Percentiles rank a stretch among this genome's conserved stretches.
phyloP scores from a whole-genome alignment of 176 grass and related monocot genomes.

The Lolium rigidum region DNA sequence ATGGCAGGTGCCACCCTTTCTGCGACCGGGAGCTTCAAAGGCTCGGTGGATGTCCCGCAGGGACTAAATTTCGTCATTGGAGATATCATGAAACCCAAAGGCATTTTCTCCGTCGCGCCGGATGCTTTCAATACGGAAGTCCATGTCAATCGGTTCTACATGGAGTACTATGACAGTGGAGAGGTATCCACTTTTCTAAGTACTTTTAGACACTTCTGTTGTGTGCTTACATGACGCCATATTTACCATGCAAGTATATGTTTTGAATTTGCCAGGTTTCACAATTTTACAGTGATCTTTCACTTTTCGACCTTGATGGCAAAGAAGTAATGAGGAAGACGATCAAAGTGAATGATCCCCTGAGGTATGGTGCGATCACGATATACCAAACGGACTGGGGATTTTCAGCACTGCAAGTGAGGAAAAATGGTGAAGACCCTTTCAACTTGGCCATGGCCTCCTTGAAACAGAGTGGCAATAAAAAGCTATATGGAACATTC shows the following conservation, averaged over 20 bases:
- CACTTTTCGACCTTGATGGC: conserved; percentile 81
- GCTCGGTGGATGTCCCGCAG: conserved; percentile 85
- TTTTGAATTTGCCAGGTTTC: conserved; percentile 66
- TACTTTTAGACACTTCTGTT: neutral
- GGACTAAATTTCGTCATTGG: conserved; percentile 92
- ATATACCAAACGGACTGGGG: conserved; percentile 98
- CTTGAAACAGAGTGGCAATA: conserved; percentile 78
- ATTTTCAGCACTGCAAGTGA: conserved; percentile 88
- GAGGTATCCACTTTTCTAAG: conserved; percentile 65
- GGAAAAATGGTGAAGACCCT: conserved; percentile 90
- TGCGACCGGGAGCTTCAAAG: conserved; percentile 85
- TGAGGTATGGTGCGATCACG: conserved; percentile 82
- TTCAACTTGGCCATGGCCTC: conserved; percentile 92
- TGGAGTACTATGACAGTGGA: conserved; percentile 97
- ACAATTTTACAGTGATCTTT: conserved; percentile 92
- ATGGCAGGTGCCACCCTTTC: conserved; percentile 90
- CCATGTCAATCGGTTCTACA: conserved; percentile 94
- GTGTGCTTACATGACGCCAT: neutral
- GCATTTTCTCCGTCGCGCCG: conserved; percentile 60
- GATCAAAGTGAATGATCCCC: conserved; percentile 92
- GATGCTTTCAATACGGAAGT: conserved; percentile 90
- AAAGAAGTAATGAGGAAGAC: conserved; percentile 93
- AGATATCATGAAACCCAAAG: conserved; percentile 84
- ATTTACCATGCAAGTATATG: conserved; percentile 2
- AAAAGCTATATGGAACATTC: conserved; percentile 86